These are phyloP conservation scores for Turritis glabra DNA, from an alignment of 345 rosid species.

Conservation along the genomic window DNA sequence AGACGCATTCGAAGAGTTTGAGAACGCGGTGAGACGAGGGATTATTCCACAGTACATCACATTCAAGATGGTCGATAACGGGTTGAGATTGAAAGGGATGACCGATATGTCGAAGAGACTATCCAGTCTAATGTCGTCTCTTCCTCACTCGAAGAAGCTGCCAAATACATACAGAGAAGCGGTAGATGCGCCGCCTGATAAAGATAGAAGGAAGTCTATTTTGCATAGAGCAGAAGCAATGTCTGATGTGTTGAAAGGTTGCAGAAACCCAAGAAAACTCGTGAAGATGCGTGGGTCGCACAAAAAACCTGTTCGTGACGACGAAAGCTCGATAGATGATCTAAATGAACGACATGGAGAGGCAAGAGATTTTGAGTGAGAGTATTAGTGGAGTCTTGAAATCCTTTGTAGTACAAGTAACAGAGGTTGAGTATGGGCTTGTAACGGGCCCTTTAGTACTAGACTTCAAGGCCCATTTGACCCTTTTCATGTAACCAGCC, in stretches of 20 bases:
- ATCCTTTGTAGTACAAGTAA: neutral
- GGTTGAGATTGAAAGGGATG: conserved; percentile 61
- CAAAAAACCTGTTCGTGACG: conserved; percentile 25
- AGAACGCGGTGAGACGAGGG: conserved; percentile 68
- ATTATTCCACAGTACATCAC: conserved; percentile 73
- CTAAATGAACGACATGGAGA: conserved; percentile 24
- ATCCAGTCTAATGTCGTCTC: conserved; percentile 56
- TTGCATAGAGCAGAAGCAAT: conserved; percentile 78
- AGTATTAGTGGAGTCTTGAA: neutral
- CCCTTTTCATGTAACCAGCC: neutral
- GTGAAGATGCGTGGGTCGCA: conserved; percentile 50
- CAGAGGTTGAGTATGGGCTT: neutral
- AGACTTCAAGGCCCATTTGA: neutral
- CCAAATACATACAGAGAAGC: conserved; percentile 48
- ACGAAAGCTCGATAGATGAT: conserved; percentile 38
- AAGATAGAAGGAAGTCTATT: conserved; percentile 54
- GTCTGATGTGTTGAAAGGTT: conserved; percentile 65
- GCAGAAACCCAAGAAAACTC: conserved; percentile 65
- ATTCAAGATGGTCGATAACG: conserved; percentile 61
- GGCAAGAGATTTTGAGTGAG: conserved; percentile 13
- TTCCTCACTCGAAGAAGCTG: conserved; percentile 64
- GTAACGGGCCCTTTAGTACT: neutral
- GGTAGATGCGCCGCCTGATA: conserved; percentile 34
- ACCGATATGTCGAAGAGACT: conserved; percentile 55
- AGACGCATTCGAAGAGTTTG: conserved; percentile 72